Percentiles rank a stretch among this genome's conserved stretches.
phyloP scores from a whole-genome alignment of 257 asterid genomes.

The Handroanthus guayacan region DNA sequence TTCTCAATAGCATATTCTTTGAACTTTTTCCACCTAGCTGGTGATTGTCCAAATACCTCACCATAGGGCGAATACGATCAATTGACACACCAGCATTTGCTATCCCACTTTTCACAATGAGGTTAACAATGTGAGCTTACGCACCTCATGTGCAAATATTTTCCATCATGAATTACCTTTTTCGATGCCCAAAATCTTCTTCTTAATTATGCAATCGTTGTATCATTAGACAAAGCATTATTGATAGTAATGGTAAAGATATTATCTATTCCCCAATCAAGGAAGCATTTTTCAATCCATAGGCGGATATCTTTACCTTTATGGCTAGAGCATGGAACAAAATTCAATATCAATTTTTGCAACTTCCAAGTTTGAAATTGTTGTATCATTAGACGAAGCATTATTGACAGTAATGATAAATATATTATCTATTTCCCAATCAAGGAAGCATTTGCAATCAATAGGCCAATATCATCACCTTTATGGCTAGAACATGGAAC shows the following conservation, averaged over 20 bases:
- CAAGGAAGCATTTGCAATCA: neutral
- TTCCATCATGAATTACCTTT: neutral
- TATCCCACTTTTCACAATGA: neutral
- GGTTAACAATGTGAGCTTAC: neutral
- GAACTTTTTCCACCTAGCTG: neutral
- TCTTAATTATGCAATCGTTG: neutral
- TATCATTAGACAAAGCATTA: slow-evolving; percentile 15
- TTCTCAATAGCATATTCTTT: neutral
- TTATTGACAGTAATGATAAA: too few species aligned
- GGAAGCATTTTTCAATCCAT: neutral
- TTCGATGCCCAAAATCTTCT: neutral
- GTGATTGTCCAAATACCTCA: too few species aligned
- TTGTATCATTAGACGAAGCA: too few species aligned
- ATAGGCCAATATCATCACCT: neutral
- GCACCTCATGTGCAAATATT: neutral
- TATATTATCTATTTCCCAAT: too few species aligned
- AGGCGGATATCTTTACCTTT: neutral
- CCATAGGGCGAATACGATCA: neutral
- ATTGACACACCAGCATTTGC: neutral
- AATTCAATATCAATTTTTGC: too few species aligned
- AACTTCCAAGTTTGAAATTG: neutral
- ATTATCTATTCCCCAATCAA: slow-evolving; percentile 8
- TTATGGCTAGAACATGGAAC: neutral
- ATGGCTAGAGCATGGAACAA: neutral
- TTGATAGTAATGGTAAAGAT: slow-evolving; percentile 2